Evolutionary conservation across 202 grass and related monocot species (phyloP).

Genomic region (Eragrostis tef): DNA sequence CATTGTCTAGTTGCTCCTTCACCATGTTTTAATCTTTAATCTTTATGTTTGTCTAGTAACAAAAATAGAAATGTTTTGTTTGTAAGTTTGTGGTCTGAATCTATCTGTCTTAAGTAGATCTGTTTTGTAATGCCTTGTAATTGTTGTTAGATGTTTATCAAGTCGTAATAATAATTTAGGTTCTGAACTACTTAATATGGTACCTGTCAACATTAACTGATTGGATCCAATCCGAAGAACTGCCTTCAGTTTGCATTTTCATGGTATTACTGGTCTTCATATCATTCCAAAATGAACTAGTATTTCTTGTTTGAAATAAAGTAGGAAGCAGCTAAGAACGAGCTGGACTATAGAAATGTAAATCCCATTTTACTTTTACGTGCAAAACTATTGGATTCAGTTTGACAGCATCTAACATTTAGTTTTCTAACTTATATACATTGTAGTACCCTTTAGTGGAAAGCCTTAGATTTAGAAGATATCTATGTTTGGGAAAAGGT

Average conservation of each 20-base stretch:
- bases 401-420: background rate
- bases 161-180: background rate
- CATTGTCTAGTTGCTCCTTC: background rate
- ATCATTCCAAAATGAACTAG: background rate
- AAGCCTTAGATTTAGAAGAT: conserved; percentile 21
- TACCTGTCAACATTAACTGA: conserved; percentile 7
- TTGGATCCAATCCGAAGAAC: background rate
- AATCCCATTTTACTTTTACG: background rate
- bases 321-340: background rate
- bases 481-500: background rate
- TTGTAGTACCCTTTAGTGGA: background rate
- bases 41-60: conserved; percentile 6
- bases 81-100: conserved; percentile 1
- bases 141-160: background rate
- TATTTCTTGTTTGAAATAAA: conserved; percentile 29
- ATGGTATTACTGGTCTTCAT: background rate
- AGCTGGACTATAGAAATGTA: background rate
- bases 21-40: conserved; percentile 1
- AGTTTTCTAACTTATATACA: background rate
- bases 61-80: conserved; percentile 11
- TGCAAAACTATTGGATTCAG: background rate
- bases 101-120: background rate
- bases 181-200: background rate
- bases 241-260: conserved; percentile 11
- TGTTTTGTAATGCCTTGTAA: conserved; percentile 20